Conservation (phyloP, 768 basidiomycete species). For the Pleurotus tuber-regium region DNA sequence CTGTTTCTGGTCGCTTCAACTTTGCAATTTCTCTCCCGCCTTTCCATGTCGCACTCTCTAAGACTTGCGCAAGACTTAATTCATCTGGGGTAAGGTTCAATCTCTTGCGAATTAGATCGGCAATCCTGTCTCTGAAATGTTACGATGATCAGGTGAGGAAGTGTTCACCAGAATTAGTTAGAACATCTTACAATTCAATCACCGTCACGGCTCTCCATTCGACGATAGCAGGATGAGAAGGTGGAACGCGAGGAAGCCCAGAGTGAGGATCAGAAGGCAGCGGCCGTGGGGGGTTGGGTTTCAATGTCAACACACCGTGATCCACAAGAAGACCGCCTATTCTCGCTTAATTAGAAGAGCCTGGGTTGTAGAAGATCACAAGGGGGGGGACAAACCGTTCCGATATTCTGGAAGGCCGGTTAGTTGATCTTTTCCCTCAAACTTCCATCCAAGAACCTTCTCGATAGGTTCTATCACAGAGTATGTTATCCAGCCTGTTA, state of each 20-base stretch:
- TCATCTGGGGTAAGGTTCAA: conserved; percentile 37
- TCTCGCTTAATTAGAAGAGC: background rate
- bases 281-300: conserved; percentile 31
- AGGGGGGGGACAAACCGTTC: conserved; percentile 54
- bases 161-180: background rate
- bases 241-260: conserved; percentile 59
- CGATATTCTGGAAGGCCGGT: conserved; percentile 96
- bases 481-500: conserved; percentile 93
- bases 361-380: background rate
- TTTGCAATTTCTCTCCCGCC: conserved; percentile 93
- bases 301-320: conserved; percentile 72
- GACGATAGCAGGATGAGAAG: conserved; percentile 87
- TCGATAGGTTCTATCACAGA: conserved; percentile 84
- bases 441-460: conserved; percentile 70
- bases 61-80: conserved; percentile 80
- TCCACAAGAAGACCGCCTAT: conserved; percentile 87
- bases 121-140: conserved; percentile 60
- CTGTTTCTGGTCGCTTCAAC: conserved; percentile 63
- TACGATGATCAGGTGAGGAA: conserved; percentile 1
- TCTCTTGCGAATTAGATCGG: conserved; percentile 83
- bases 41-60: conserved; percentile 97
- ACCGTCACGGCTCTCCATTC: conserved; percentile 98
- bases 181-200: conserved; percentile 72
- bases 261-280: conserved; percentile 50
- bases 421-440: conserved; percentile 81